Conservation (phyloP, 2,329 filamentous ascomycete genomes). For the Tympanopsis confertula region DNA sequence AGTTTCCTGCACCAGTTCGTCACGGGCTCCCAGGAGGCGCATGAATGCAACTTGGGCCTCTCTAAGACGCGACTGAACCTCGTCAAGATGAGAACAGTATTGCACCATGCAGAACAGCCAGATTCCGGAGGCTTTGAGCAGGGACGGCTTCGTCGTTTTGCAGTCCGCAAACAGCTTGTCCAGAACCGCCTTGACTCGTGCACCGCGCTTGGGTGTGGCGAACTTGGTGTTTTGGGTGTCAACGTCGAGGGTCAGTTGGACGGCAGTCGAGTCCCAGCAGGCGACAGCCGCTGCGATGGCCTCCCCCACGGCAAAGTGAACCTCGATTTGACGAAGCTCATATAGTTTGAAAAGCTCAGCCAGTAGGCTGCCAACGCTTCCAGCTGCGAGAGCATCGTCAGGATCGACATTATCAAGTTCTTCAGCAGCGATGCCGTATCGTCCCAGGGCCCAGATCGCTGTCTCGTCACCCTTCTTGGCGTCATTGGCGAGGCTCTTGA, state of each 20-base stretch:
- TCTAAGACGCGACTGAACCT: constrained; percentile 63
- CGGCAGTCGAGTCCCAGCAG: constrained; percentile 73
- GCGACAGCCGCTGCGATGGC: constrained; percentile 68
- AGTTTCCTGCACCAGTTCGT: constrained; percentile 91
- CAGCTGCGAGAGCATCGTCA: constrained; percentile 21
- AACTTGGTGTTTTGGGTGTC: constrained; percentile 17
- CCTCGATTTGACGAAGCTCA: constrained; percentile 74
- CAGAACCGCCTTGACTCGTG: constrained; percentile 39
- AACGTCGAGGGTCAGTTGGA: constrained; percentile 67
- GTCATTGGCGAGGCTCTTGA: constrained; percentile 51
- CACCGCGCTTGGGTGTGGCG: constrained; percentile 21
- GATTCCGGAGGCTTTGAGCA: constrained; percentile 85
- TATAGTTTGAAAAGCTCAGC: constrained; percentile 65
- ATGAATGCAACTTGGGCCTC: constrained; percentile 82
- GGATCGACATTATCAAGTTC: constrained; percentile 20
- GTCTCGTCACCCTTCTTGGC: constrained; percentile 73
- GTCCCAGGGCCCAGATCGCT: constrained; percentile 70
- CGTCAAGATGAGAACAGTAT: constrained; percentile 69
- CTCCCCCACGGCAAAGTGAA: constrained; percentile 84
- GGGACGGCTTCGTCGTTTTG: constrained; percentile 73
- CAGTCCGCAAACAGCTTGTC: constrained; percentile 68
- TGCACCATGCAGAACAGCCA: constrained; percentile 89
- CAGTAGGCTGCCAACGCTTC: constrained; percentile 41
- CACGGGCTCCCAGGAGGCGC: constrained; percentile 71
- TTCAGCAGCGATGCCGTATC: constrained; percentile 54